Percentiles rank a stretch among this genome's conserved stretches.
These are phyloP conservation scores for Pseudocercospora pini-densiflorae DNA, from an alignment of 2,329 filamentous ascomycete species.

Conservation along the genomic window DNA sequence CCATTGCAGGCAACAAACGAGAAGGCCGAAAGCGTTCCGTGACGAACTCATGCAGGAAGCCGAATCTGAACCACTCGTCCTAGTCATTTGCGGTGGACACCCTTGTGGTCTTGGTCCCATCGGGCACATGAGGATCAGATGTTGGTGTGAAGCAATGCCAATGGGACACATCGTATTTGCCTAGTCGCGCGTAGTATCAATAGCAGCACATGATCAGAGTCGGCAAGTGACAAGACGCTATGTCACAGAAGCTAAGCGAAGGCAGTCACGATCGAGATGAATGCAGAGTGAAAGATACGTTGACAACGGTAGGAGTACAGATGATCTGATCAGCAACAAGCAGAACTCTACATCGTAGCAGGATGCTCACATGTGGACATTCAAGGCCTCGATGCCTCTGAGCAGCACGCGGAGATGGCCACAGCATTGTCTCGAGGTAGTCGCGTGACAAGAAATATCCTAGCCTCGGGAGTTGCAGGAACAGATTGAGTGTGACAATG, in stretches of 20 bases:
- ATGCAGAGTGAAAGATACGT: background rate
- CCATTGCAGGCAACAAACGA: background rate
- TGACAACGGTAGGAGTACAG: background rate
- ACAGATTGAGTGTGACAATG: background rate
- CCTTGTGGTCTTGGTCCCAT: background rate
- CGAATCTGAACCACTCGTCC: background rate
- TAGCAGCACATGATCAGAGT: background rate
- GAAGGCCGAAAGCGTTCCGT: background rate
- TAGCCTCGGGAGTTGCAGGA: background rate
- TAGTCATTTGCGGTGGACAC: background rate
- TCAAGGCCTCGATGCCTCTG: background rate
- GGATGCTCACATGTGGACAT: background rate
- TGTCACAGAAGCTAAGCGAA: background rate
- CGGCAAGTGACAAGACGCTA: background rate
- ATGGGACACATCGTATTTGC: background rate
- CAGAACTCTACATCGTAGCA: background rate
- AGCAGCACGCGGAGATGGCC: background rate
- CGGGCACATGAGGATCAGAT: background rate
- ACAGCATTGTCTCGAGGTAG: background rate
- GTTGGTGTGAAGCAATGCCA: background rate
- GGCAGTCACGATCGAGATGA: background rate
- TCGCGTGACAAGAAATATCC: background rate
- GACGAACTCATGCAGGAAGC: background rate
- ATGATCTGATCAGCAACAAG: background rate
- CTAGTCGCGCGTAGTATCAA: background rate